Evolutionary conservation across 345 rosid species (phyloP).

Genomic region (Dovyalis caffra): DNA sequence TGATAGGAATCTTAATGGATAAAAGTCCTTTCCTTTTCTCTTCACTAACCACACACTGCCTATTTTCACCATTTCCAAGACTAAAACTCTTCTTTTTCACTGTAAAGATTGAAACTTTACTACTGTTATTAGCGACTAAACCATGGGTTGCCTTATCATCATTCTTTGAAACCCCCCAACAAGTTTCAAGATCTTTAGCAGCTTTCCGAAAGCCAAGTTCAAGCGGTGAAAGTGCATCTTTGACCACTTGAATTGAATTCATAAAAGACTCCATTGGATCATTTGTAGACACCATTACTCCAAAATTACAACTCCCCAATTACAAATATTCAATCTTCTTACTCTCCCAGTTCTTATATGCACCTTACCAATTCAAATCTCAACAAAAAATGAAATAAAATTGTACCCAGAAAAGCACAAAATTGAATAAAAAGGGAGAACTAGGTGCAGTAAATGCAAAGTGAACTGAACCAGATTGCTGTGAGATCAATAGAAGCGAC

Average conservation of each 20-base stretch:
- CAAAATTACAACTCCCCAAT: conserved; percentile 10
- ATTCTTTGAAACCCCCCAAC: conserved; percentile 45
- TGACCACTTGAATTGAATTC: conserved; percentile 71
- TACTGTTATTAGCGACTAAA: conserved; percentile 9
- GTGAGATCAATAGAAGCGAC: conserved; percentile 14
- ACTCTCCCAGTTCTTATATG: neutral
- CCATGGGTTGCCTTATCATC: conserved; percentile 32
- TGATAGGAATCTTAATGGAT: conserved; percentile 56
- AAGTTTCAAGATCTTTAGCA: conserved; percentile 60
- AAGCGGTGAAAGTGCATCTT: conserved; percentile 56
- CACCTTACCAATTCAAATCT: neutral
- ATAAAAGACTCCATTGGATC: conserved; percentile 61
- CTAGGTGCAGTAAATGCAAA: neutral
- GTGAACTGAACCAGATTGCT: conserved; percentile 5
- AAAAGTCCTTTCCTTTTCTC: conserved; percentile 55
- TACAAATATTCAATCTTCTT: neutral
- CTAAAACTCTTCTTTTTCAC: conserved; percentile 34
- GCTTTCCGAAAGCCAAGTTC: conserved; percentile 66
- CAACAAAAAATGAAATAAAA: neutral
- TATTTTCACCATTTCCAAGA: conserved; percentile 19
- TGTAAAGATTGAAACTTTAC: conserved; percentile 30
- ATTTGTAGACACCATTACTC: conserved; percentile 64
- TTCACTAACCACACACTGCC: conserved; percentile 35
- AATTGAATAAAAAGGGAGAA: neutral
- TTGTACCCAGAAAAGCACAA: neutral